Evolutionary conservation across 331 rosid genomes (phyloP).

Genomic region (Cydonia oblonga): DNA sequence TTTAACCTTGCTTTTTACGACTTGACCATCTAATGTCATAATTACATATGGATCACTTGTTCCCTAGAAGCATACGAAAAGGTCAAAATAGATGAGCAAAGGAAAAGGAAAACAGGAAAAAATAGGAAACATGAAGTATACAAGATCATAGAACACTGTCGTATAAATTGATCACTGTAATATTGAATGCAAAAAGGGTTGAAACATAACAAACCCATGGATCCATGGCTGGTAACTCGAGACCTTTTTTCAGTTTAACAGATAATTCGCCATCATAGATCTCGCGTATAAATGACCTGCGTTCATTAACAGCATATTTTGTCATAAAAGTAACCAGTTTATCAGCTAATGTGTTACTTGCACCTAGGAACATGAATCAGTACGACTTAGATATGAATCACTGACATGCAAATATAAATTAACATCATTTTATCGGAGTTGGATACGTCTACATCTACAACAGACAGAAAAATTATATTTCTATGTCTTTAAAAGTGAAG

Average conservation of each 20-base stretch:
- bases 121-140: background rate
- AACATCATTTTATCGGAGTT: background rate
- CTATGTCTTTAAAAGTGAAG: conserved; percentile 6
- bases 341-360: background rate
- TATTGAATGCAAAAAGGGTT: background rate
- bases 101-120: background rate
- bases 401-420: background rate
- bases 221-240: conserved; percentile 82
- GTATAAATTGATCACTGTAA: background rate
- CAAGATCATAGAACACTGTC: background rate
- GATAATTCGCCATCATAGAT: conserved; percentile 74
- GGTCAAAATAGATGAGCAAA: conserved; percentile 4
- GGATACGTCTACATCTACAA: background rate
- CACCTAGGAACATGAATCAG: background rate
- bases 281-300: conserved; percentile 78
- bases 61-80: conserved; percentile 48
- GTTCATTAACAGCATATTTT: conserved; percentile 3
- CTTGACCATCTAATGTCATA: conserved; percentile 72
- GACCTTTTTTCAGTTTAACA: conserved; percentile 72
- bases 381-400: background rate
- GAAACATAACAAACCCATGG: conserved; percentile 60
- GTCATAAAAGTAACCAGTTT: background rate
- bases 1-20: conserved; percentile 62
- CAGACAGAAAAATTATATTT: background rate
- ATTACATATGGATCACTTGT: conserved; percentile 92